phyloP scores from a whole-genome alignment of 306 rosid species.

The Acacia confusa region DNA sequence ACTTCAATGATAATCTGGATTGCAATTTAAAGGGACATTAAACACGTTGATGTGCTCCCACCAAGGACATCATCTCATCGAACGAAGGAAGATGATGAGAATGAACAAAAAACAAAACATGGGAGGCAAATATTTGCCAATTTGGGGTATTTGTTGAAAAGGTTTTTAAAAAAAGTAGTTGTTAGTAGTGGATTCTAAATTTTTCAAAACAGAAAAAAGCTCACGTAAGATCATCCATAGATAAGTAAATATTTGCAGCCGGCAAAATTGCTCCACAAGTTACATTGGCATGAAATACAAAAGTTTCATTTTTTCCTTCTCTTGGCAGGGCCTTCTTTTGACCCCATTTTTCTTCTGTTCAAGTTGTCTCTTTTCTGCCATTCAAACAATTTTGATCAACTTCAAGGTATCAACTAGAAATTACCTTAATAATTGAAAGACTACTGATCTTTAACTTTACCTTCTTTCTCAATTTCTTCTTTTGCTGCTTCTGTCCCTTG shows the following conservation, averaged over 20 bases:
- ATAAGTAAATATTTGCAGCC: not conserved
- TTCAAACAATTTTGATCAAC: conserved; percentile 24
- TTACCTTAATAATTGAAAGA: not conserved
- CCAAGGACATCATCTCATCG: not conserved
- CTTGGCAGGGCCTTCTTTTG: conserved; percentile 43
- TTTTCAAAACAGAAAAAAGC: not conserved
- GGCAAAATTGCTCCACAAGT: conserved; percentile 19
- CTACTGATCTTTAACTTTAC: conserved; percentile 34
- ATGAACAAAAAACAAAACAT: not conserved
- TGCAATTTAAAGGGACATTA: not conserved
- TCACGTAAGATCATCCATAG: not conserved
- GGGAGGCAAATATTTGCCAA: not conserved
- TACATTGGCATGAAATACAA: not conserved
- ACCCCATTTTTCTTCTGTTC: conserved; percentile 29
- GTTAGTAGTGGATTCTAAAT: not conserved
- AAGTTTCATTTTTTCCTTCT: conserved; percentile 41
- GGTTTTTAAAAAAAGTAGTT: not conserved
- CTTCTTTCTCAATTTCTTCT: conserved; percentile 48
- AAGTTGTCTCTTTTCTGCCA: conserved; percentile 49
- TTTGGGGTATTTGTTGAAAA: not conserved
- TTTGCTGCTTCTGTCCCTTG: conserved; percentile 37
- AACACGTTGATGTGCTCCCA: not conserved
- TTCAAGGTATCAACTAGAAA: conserved; percentile 10
- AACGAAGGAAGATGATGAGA: not conserved
- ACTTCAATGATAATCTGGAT: not conserved